phyloP scores from a whole-genome alignment of 2,329 filamentous ascomycete genomes.

The Colletotrichum salicis region DNA sequence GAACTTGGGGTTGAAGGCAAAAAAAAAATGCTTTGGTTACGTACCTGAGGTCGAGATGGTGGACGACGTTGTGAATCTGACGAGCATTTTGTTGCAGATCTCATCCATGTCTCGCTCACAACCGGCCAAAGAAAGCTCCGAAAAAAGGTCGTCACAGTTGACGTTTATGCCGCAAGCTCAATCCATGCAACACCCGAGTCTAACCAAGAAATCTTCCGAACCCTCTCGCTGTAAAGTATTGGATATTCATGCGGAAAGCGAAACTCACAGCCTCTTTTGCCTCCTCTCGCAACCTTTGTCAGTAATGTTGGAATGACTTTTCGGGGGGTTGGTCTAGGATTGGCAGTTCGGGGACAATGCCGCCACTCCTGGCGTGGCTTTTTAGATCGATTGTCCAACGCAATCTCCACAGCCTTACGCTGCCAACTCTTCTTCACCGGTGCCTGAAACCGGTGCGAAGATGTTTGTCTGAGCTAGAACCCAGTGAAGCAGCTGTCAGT shows the following conservation, averaged over 20 bases:
- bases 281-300: background rate
- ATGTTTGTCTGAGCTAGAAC: conserved; percentile 1
- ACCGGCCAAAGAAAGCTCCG: conserved; percentile 17
- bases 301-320: background rate
- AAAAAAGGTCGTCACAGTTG: conserved; percentile 12
- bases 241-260: conserved; percentile 23
- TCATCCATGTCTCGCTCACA: conserved; percentile 12
- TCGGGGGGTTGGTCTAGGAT: background rate
- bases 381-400: background rate
- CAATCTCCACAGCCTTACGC: conserved; percentile 15
- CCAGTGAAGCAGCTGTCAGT: conserved; percentile 24
- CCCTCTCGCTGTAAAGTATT: conserved; percentile 9
- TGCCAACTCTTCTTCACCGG: conserved; percentile 5
- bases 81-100: conserved; percentile 29
- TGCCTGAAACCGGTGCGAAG: conserved; percentile 24
- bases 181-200: conserved; percentile 29
- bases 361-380: background rate
- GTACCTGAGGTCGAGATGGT: conserved; percentile 2
- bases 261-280: conserved; percentile 19
- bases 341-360: conserved; percentile 1
- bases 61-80: background rate
- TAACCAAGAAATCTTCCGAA: conserved; percentile 13
- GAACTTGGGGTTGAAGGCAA: background rate
- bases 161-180: conserved; percentile 18
- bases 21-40: background rate